Base-by-base conservation (phyloP, 805 yeast genomes). In the Ascoidea tarda region DNA sequence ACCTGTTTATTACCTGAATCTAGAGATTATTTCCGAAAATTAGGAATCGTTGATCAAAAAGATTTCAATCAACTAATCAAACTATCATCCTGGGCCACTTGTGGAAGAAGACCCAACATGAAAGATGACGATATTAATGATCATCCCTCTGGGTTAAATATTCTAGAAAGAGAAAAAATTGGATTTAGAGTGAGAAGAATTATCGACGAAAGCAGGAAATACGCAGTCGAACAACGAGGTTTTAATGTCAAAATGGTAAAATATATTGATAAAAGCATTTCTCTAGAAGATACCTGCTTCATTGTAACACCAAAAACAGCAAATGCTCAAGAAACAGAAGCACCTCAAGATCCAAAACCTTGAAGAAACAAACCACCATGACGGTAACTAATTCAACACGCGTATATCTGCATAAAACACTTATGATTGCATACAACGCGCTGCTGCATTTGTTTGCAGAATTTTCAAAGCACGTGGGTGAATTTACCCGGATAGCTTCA, bases 71-170 rank as follows among this genome's bases (percentile, higher is more conserved):
- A 71, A 14, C 62, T 90, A 49, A 75, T 75, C 53, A 83, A 80
- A 60, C 72, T 86, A 66, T 84, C 82, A 12, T 81, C 96, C 2
- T 89, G 96, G 96, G 96, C 96, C 0, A 87, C 91, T 0, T 81
- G 83, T 59, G 95, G 96, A 1, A 60, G 72, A 16, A 66, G 74
- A 51, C 69, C 71, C 0, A 73, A 70, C 1, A 59, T 66, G 54
- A 64, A 61, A 2, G 72, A 68, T 50, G 65, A 63, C 6, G 77
- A 70, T 45, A 55, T 56, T 33, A 63, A 64, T 5, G 65, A 60
- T 47, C 87, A 81, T 59, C 66, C 68, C 33, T 72, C 79, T 2
- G 76, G 74, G 4, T 59, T 81, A 32, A 60, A 69, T 16, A 60
- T 70, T 4, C 61, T 63, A 5, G 74, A 82, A 58, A 72, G 93